Percentiles rank a stretch among this genome's conserved stretches.
phyloP scores from a whole-genome alignment of 352 stramenopile species.

The Phytophthora cactorum region DNA sequence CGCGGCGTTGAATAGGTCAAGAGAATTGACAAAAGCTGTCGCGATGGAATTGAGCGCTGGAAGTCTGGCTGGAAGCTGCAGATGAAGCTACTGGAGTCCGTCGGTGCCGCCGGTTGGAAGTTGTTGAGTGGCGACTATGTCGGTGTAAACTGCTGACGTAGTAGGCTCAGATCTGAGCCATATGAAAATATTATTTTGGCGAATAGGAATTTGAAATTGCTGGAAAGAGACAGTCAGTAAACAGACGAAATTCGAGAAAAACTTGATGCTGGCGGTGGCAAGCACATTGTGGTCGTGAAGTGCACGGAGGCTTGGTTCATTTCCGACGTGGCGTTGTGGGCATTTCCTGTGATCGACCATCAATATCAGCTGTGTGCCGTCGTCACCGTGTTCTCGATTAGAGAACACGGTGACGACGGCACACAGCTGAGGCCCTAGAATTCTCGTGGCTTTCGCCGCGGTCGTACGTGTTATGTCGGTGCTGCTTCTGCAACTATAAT shows the following conservation, averaged over 20 bases:
- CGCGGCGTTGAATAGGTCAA: background rate
- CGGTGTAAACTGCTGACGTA: conserved; percentile 32
- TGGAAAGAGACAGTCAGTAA: conserved; percentile 8
- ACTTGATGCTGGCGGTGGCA: background rate
- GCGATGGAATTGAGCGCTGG: background rate
- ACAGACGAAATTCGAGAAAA: conserved; percentile 32
- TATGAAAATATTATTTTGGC: conserved; percentile 2
- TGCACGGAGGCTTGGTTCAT: background rate
- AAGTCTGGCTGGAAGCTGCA: background rate
- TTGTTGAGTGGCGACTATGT: conserved; percentile 21
- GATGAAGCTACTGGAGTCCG: conserved; percentile 6
- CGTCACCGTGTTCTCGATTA: conserved; percentile 1
- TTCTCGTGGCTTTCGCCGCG: conserved; percentile 10
- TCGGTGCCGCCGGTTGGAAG: conserved; percentile 9
- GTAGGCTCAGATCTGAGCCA: conserved; percentile 13
- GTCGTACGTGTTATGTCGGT: too few relatives aligned
- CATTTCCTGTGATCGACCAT: conserved; percentile 11
- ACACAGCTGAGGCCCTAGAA: too few relatives aligned
- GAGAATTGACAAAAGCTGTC: conserved; percentile 3
- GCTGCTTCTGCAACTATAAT: too few relatives aligned
- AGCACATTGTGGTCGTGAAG: background rate
- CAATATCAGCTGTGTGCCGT: background rate
- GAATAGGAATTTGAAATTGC: conserved; percentile 15
- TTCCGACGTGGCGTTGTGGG: conserved; percentile 4
- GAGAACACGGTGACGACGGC: too few relatives aligned